Conservation (phyloP, 805 yeast species). For the Blastobotrys americana region DNA sequence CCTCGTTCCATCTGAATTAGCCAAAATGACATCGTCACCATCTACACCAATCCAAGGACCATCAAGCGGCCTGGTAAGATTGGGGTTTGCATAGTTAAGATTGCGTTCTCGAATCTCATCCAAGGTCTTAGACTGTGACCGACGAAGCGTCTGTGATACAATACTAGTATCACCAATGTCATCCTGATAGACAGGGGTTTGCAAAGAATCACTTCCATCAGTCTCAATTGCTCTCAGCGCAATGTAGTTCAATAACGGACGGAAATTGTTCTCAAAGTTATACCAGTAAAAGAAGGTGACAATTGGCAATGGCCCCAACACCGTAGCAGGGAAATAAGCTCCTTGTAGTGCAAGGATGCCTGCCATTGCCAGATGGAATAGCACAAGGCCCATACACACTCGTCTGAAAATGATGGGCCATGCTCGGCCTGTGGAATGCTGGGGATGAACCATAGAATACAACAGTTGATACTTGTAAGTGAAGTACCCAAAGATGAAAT, state of each 20-base stretch:
- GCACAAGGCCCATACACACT: conserved; percentile 66
- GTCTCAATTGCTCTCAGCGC: conserved; percentile 72
- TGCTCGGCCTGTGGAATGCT: conserved; percentile 93
- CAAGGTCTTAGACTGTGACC: conserved; percentile 43
- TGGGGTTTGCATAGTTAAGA: conserved; percentile 73
- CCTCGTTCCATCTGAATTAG: conserved; percentile 37
- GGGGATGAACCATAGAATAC: conserved; percentile 89
- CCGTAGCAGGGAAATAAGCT: conserved; percentile 67
- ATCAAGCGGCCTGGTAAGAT: conserved; percentile 58
- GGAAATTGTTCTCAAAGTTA: conserved; percentile 73
- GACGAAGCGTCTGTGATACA: conserved; percentile 9
- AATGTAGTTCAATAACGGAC: conserved; percentile 76
- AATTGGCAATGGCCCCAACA: conserved; percentile 69
- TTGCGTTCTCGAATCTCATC: conserved; percentile 72
- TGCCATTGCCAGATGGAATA: conserved; percentile 88
- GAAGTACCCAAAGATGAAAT: conserved; percentile 77
- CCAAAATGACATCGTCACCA: conserved; percentile 45
- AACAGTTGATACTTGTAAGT: conserved; percentile 87
- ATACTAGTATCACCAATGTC: conserved; percentile 7
- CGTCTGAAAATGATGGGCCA: conserved; percentile 90
- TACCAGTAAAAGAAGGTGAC: conserved; percentile 59
- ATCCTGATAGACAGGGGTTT: conserved; percentile 6
- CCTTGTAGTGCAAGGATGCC: conserved; percentile 79
- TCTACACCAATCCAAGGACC: conserved; percentile 78
- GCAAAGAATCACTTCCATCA: conserved; percentile 11